A percentile compares a stretch with the other conserved stretches of the same genome.
Evolutionary conservation across 495 filamentous ascomycete genomes (phyloP).

Genomic region (Aspergillus sclerotiicarbonarius): DNA sequence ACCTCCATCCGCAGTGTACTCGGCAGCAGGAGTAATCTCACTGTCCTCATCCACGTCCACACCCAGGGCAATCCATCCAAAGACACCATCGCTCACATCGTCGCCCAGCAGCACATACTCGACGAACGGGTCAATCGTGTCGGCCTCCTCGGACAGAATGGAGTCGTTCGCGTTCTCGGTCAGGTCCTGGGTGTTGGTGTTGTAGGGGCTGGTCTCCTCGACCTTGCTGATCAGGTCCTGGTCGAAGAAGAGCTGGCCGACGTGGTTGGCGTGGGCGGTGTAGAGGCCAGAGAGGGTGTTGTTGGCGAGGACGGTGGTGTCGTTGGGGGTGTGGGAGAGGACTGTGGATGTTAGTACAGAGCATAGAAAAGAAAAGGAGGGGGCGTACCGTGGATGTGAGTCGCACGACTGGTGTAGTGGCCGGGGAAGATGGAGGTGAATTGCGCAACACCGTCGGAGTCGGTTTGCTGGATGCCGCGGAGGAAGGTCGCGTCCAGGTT

Average conservation of each 20-base stretch:
- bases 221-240: conserved; percentile 49
- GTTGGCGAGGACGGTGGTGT: conserved; percentile 29
- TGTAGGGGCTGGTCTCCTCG: conserved; percentile 52
- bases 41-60: conserved; percentile 28
- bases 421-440: conserved; percentile 57
- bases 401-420: conserved; percentile 48
- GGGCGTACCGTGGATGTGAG: conserved; percentile 38
- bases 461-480: conserved; percentile 53
- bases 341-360: conserved; percentile 14
- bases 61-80: conserved; percentile 37
- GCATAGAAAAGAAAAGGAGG: not conserved
- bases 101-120: conserved; percentile 56
- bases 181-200: conserved; percentile 50
- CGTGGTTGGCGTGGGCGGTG: conserved; percentile 41
- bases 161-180: conserved; percentile 54
- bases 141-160: conserved; percentile 48
- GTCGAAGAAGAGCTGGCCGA: conserved; percentile 66
- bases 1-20: conserved; percentile 35
- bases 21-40: conserved; percentile 30
- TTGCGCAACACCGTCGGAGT: conserved; percentile 47
- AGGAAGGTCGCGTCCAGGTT: conserved; percentile 53
- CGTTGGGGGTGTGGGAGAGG: conserved; percentile 35
- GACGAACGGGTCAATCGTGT: conserved; percentile 55
- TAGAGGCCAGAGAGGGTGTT: conserved; percentile 36
- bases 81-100: conserved; percentile 31